phyloP scores from a whole-genome alignment of 192 early-diverging fungal genomes.

The Umbelopsis sp. region DNA sequence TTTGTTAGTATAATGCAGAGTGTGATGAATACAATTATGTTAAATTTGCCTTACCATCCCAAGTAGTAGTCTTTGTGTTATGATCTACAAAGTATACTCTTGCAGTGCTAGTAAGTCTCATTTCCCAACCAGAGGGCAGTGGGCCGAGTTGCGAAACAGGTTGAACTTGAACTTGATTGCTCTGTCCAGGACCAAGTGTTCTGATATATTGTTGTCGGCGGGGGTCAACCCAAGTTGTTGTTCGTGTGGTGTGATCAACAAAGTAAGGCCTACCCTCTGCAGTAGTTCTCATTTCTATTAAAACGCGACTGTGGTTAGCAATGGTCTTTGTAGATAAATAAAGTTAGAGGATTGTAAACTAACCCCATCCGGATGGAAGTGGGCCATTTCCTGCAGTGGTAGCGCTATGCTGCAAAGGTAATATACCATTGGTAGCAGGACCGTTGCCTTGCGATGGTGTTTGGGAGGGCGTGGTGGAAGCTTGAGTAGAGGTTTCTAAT shows the following conservation, averaged over 20 bases:
- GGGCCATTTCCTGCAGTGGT: conserved; percentile 72
- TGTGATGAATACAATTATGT: too few relatives aligned
- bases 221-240: conserved; percentile 93
- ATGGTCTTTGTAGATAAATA: not conserved
- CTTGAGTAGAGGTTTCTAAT: conserved; percentile 4
- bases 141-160: conserved; percentile 79
- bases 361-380: conserved; percentile 79
- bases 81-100: conserved; percentile 98
- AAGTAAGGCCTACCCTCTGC: conserved; percentile 85
- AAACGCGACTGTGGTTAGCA: not conserved
- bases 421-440: conserved; percentile 31
- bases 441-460: conserved; percentile 31
- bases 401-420: conserved; percentile 46
- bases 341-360: not conserved
- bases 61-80: conserved; percentile 96
- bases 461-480: conserved; percentile 15
- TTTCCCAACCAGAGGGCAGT: conserved; percentile 97
- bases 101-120: conserved; percentile 93
- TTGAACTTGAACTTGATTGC: conserved; percentile 70
- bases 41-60: conserved; percentile 73
- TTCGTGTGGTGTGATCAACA: conserved; percentile 89
- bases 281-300: conserved; percentile 69
- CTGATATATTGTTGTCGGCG: conserved; percentile 65
- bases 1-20: not conserved
- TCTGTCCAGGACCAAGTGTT: conserved; percentile 52